Percentiles rank a stretch among this genome's conserved stretches.
These are phyloP conservation scores for Galerina marginata DNA, from an alignment of 768 basidiomycete species.

Conservation along the genomic window DNA sequence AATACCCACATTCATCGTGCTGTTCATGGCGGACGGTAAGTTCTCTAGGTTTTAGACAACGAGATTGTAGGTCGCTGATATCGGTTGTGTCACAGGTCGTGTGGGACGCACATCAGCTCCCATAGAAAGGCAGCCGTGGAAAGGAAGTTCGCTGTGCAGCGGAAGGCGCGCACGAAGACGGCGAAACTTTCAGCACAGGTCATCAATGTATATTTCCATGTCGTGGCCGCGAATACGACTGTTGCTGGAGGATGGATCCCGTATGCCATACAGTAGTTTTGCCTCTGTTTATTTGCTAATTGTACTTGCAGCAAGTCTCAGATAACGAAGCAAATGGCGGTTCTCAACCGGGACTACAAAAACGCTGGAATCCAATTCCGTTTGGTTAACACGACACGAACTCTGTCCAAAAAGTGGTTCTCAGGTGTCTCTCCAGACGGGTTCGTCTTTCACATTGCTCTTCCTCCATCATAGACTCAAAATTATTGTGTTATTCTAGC, in stretches of 20 bases:
- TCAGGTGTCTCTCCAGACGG: constrained; percentile 15
- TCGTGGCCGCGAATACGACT: constrained; percentile 38
- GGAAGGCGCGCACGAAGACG: background rate
- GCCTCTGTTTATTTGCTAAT: background rate
- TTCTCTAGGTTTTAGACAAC: too few species aligned
- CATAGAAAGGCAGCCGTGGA: background rate
- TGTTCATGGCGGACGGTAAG: too few species aligned
- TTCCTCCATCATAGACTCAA: background rate
- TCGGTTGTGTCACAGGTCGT: background rate
- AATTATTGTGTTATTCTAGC: background rate
- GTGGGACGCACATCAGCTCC: constrained; percentile 1
- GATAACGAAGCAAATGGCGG: constrained; percentile 41
- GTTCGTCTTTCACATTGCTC: background rate
- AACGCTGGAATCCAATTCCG: constrained; percentile 39
- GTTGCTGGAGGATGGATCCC: constrained; percentile 36
- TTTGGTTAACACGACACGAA: constrained; percentile 38
- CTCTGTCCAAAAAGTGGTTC: constrained; percentile 46
- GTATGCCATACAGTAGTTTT: constrained; percentile 24
- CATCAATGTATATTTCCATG: constrained; percentile 40
- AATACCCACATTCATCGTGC: too few species aligned
- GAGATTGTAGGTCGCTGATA: too few species aligned
- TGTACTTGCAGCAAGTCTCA: constrained; percentile 26
- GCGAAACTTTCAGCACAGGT: constrained; percentile 7
- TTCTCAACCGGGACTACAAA: constrained; percentile 45
- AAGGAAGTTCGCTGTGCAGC: background rate